These are phyloP conservation scores for Trichoderma gamsii DNA, from an alignment of 495 filamentous ascomycete genomes.

Conservation along the genomic window DNA sequence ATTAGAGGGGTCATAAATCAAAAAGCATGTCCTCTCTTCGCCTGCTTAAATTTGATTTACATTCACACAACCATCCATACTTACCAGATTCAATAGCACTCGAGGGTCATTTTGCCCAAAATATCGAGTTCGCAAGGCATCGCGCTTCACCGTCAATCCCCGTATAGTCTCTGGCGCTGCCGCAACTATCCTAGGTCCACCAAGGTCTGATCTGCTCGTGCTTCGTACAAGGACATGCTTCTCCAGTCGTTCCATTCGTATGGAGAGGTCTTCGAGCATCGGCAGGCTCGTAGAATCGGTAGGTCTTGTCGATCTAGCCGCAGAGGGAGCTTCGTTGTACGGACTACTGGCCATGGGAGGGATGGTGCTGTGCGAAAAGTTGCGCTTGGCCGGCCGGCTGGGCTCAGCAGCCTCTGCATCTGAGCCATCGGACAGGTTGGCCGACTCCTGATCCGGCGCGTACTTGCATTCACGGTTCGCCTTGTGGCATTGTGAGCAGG, in stretches of 20 bases:
- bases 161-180: slow-evolving; percentile 28
- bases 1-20: not conserved
- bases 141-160: slow-evolving; percentile 29
- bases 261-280: slow-evolving; percentile 29
- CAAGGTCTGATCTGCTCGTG: slow-evolving; percentile 22
- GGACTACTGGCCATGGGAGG: not conserved
- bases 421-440: slow-evolving; percentile 30
- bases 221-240: slow-evolving; percentile 23
- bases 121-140: slow-evolving; percentile 28
- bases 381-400: slow-evolving; percentile 27
- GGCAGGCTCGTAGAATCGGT: slow-evolving; percentile 15
- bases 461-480: slow-evolving; percentile 33
- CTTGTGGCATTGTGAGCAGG: slow-evolving; percentile 55
- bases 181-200: slow-evolving; percentile 15
- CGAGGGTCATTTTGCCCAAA: slow-evolving; percentile 30
- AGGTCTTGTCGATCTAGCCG: not conserved
- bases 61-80: slow-evolving; percentile 1
- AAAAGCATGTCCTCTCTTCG: not conserved
- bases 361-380: slow-evolving; percentile 17
- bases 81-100: slow-evolving; percentile 34
- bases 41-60: not conserved
- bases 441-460: slow-evolving; percentile 28
- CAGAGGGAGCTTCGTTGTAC: not conserved
- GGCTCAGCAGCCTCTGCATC: slow-evolving; percentile 28
- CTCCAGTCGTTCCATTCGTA: slow-evolving; percentile 32